Evolutionary conservation across 768 basidiomycete genomes (phyloP), one percentile per base, ranked within the genome.

Genomic region (Lactarius deliciosus): DNA sequence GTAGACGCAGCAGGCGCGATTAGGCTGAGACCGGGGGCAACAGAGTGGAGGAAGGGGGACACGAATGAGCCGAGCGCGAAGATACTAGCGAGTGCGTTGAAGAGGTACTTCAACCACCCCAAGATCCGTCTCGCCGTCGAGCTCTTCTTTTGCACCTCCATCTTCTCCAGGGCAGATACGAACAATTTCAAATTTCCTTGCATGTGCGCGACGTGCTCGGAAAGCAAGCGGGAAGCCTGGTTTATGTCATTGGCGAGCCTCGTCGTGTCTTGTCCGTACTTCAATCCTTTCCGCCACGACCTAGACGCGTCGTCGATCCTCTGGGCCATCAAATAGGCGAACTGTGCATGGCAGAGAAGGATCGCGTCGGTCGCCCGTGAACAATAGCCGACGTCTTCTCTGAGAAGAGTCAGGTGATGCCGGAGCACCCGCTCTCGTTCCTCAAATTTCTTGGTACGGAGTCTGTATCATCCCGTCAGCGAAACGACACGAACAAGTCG

Each of bases 201-300:
- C 62, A 67, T 60, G 0, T 56, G 43, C 3, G 32, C 18, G 53
- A 64, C 58, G 5, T 64, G 16, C 32, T 22, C 2, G 22, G 62
- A 64, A 28, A 64, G 66, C 41, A 15, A 22, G 7, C 34, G 45
- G 20, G 66, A 43, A n/a, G 62, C 62, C 4, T 5, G 10, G 58
- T n/a, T 55, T 15, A 67, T 60, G 10, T 67, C 66, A 11, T 60
- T 56, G 34, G 66, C 66, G 58, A 68, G 57, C 57, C 53, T 45
- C 15, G 58, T 68, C 58, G 58, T 60, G 20, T 67, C 62, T 2
- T 57, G 11, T 8, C 36, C 62, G n/a, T 25, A 67, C 22, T 56
- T 47, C 32, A 67, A 18, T 2, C 61, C 50, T 10, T 67, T 64
- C 53, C 41, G 15, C 62, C 62, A 60, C 25, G 62, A 67, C 32